These are phyloP conservation scores for Agrocybe pediades DNA, from an alignment of 768 basidiomycete species.

Conservation along the genomic window DNA sequence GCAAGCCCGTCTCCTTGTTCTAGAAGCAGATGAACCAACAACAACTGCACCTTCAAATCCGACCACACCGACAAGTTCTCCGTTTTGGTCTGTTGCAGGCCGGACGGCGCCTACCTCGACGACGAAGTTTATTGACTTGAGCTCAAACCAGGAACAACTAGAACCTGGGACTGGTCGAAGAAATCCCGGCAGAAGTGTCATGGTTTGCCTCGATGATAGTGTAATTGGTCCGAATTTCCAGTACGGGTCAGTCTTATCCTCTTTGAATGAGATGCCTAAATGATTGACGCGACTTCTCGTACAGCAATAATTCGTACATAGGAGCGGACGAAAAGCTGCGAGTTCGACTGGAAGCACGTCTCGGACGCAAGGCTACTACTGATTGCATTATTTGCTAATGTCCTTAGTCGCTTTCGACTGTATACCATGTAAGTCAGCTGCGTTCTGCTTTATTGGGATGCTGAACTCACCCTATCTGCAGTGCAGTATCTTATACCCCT, in stretches of 20 bases:
- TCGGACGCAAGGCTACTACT: slow-evolving; percentile 36
- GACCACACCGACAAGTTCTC: background rate
- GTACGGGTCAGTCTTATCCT: slow-evolving; percentile 46
- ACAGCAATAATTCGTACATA: slow-evolving; percentile 48
- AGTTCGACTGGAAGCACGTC: slow-evolving; percentile 45
- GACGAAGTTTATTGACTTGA: slow-evolving; percentile 38
- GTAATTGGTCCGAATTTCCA: slow-evolving; percentile 46
- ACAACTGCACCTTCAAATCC: slow-evolving; percentile 8
- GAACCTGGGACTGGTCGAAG: slow-evolving; percentile 23
- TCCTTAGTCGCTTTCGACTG: background rate
- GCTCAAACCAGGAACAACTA: slow-evolving; percentile 30
- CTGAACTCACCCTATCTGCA: too few species aligned
- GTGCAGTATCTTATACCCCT: background rate
- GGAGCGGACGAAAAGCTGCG: slow-evolving; percentile 45
- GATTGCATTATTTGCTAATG: slow-evolving; percentile 49
- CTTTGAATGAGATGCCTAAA: background rate
- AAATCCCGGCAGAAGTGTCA: slow-evolving; percentile 26
- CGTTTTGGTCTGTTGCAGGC: background rate
- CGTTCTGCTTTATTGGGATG: too few species aligned
- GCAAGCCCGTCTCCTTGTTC: slow-evolving; percentile 47
- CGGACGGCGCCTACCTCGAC: slow-evolving; percentile 22
- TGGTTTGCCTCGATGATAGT: slow-evolving; percentile 42
- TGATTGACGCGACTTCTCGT: slow-evolving; percentile 1
- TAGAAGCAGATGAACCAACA: slow-evolving; percentile 8
- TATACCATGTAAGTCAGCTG: background rate